Evolutionary conservation across 768 basidiomycete species (phyloP), one percentile per base, ranked within the genome.

Genomic region (Suillus subalutaceus): DNA sequence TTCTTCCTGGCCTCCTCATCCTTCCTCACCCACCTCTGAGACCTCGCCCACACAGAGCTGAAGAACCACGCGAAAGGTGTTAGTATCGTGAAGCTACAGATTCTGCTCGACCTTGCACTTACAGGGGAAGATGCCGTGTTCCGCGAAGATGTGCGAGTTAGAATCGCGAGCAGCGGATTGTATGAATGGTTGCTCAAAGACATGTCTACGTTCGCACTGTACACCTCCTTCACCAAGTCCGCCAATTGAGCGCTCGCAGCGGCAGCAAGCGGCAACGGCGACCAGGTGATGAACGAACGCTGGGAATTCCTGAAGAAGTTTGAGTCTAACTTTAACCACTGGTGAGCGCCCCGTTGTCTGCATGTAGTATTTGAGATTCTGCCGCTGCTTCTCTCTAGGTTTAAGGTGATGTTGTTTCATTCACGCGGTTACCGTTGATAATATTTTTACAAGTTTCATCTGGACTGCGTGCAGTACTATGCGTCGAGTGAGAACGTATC

Each of bases 401-500:
- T 89, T 76, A 86, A 88, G 74, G 83, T 82, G 72, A 73, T 70
- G 35, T 48, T 44, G 16, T 35, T n/a, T 4, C 1, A 48, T 56
- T 10, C 40, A 30, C 20, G 18, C 50, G n/a, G 7, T 23, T n/a
- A 62, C 8, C 20, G 26, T 58, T 60, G 41, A 55, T 68, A 55
- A 65, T 32, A 48, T 26, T 66, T 43, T 2, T 62, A 67, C 1
- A 69, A 85, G 84, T 84, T 89, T 44, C 90, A 93, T 71, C 78
- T 92, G 23, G 89, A 92, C 69, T 91, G 90, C 73, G 92, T 94
- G 18, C 91, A 92, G 71, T 94, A 90, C 79, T 94, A 94, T 75
- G 95, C 95, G 1, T 95, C 94, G 13, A 94, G 94, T 77, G 95
- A 97, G 79, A 97, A 97, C 71, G 92, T 93, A 1, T 92, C 94